Evolutionary conservation across 2,329 filamentous ascomycete species (phyloP).

Genomic region (Aspergillus neotritici): DNA sequence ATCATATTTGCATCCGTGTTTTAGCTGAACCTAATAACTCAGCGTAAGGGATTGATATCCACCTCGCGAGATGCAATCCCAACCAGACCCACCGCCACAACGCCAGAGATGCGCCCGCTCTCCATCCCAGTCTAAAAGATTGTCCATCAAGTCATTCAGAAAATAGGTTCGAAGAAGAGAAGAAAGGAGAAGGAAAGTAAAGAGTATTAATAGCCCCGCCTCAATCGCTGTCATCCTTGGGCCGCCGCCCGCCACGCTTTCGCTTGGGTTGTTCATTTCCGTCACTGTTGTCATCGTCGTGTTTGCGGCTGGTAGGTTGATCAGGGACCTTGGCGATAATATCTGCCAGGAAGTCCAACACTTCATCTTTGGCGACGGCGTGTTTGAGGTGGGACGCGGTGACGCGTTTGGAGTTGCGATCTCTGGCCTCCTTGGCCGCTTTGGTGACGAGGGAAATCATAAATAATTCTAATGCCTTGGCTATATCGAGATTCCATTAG

Average conservation of each 20-base stretch:
- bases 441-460: constrained; percentile 93
- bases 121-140: constrained; percentile 24
- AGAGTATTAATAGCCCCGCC: not conserved
- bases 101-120: constrained; percentile 24
- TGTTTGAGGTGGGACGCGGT: constrained; percentile 87
- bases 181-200: constrained; percentile 6
- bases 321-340: constrained; percentile 82
- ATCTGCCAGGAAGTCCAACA: constrained; percentile 89
- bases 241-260: constrained; percentile 39
- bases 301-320: constrained; percentile 43
- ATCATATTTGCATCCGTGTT: too few relatives aligned
- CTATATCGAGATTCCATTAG: constrained; percentile 39
- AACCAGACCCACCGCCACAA: constrained; percentile 19
- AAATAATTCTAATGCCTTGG: constrained; percentile 92
- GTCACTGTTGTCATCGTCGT: constrained; percentile 43
- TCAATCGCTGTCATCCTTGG: constrained; percentile 38
- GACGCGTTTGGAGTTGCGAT: constrained; percentile 81
- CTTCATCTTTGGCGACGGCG: constrained; percentile 79
- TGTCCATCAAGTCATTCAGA: constrained; percentile 23
- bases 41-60: constrained; percentile 10
- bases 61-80: constrained; percentile 20
- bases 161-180: constrained; percentile 7
- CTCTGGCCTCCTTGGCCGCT: constrained; percentile 75
- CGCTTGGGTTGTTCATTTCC: constrained; percentile 45
- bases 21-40: not conserved